A percentile compares a stretch with the other conserved stretches of the same genome.
phyloP scores from a whole-genome alignment of 2,329 filamentous ascomycete species.

The Curvularia lunata region DNA sequence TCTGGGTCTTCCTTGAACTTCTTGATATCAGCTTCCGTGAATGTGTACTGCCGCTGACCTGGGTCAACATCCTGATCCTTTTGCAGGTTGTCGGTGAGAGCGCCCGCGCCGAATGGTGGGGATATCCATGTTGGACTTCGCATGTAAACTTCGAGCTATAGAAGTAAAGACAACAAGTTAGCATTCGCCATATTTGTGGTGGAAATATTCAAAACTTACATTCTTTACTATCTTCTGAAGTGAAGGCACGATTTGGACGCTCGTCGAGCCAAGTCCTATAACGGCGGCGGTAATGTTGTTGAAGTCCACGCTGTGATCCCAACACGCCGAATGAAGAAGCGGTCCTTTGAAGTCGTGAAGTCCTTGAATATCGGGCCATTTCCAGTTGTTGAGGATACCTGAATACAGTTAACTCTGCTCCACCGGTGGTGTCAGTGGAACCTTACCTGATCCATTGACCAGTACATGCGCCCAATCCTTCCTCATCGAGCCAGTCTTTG shows the following conservation, averaged over 20 bases:
- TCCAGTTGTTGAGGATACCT: slow-evolving; percentile 55
- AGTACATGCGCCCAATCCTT: slow-evolving; percentile 50
- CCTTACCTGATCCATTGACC: slow-evolving; percentile 53
- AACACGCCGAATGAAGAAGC: slow-evolving; percentile 53
- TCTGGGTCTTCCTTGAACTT: slow-evolving; percentile 65
- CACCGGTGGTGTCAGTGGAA: background rate
- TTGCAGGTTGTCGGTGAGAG: slow-evolving; percentile 42
- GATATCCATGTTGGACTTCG: slow-evolving; percentile 51
- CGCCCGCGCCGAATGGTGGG: slow-evolving; percentile 47
- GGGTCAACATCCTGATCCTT: slow-evolving; percentile 50
- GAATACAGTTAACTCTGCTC: slow-evolving; percentile 49
- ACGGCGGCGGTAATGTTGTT: slow-evolving; percentile 39
- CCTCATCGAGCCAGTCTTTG: slow-evolving; percentile 40
- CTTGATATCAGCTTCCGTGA: slow-evolving; percentile 61
- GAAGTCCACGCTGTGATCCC: slow-evolving; percentile 50
- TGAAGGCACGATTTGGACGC: slow-evolving; percentile 47
- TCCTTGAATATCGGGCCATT: slow-evolving; percentile 54
- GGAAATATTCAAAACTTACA: background rate
- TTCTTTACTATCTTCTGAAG: slow-evolving; percentile 48
- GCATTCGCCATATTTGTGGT: background rate
- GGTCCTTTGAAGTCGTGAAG: slow-evolving; percentile 53
- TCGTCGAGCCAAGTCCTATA: slow-evolving; percentile 45
- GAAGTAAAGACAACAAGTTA: background rate
- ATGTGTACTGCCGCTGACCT: slow-evolving; percentile 52
- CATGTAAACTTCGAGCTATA: slow-evolving; percentile 44